A percentile compares a stretch with the other conserved stretches of the same genome.
phyloP scores from a whole-genome alignment of 768 basidiomycete species.

The Pholiota molesta region DNA sequence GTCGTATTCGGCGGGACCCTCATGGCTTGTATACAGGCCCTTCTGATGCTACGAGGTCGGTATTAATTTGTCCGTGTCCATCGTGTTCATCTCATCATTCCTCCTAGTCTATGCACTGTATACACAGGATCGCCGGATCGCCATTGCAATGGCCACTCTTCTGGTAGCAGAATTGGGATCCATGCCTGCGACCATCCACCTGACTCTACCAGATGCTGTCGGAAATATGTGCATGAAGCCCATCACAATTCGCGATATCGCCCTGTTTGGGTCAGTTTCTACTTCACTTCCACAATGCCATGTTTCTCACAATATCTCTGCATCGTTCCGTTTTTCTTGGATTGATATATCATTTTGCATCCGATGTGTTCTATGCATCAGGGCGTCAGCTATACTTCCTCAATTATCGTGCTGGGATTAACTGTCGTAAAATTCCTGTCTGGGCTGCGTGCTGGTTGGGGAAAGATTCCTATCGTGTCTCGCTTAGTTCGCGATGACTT shows the following conservation, averaged over 20 bases:
- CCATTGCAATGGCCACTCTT: slow-evolving; percentile 19
- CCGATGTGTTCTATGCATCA: background rate
- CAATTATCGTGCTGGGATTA: slow-evolving; percentile 21
- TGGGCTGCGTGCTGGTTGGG: slow-evolving; percentile 23
- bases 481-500: slow-evolving; percentile 23
- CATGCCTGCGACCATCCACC: slow-evolving; percentile 21
- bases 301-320: background rate
- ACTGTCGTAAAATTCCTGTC: slow-evolving; percentile 22
- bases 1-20: slow-evolving; percentile 21
- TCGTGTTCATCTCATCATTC: background rate
- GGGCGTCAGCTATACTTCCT: slow-evolving; percentile 20
- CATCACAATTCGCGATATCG: slow-evolving; percentile 20
- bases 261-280: slow-evolving; percentile 20
- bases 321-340: background rate
- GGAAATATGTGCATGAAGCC: slow-evolving; percentile 25
- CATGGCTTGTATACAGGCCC: slow-evolving; percentile 22
- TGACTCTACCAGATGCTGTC: slow-evolving; percentile 19
- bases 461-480: slow-evolving; percentile 23
- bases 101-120: slow-evolving; percentile 22
- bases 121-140: slow-evolving; percentile 20
- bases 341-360: background rate
- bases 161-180: slow-evolving; percentile 24
- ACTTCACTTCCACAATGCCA: background rate
- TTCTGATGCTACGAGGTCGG: slow-evolving; percentile 24
- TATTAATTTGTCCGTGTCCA: background rate